Base-by-base conservation (phyloP, 2,329 filamentous ascomycete species). In the Exophiala aquamarina region DNA sequence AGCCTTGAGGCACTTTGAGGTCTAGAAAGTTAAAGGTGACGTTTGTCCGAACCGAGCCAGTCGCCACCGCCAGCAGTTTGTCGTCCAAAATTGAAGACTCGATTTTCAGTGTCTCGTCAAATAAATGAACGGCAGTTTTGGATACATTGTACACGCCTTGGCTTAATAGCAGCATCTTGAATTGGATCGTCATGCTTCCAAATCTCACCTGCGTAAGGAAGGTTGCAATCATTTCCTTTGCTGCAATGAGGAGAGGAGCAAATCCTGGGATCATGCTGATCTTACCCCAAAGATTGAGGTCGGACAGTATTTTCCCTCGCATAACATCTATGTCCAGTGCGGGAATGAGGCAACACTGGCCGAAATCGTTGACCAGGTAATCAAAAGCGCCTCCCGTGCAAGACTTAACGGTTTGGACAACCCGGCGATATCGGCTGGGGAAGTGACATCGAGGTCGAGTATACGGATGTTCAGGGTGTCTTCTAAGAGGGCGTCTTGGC, bases 111-210 rank as follows among this genome's bases (percentile, higher is more conserved):
- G 77, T 79, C 49, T 82, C 72, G 47, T 72, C 76, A 61, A 77
- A 83, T 1, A 71, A 67, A 59, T 82, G 77, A 19, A 82, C 59
- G 1, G 80, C 79, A 0, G 78, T 79, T 61, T 83, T 82, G 32
- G 73, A 75, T 4, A 78, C 77, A 56, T 78, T 79, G 66, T 83
- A 83, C 14, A 8, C 11, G 13, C 36, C 36, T 11, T 6, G 26
- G n/a, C n/a, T n/a, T n/a, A n/a, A n/a, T n/a, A n/a, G n/a, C n/a
- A n/a, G n/a, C n/a, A n/a, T n/a, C n/a, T n/a, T n/a, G n/a, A n/a
- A n/a, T n/a, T n/a, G n/a, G n/a, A n/a, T n/a, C n/a, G n/a, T n/a
- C n/a, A n/a, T n/a, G 10, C 41, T 15, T 10, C 34, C 18, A 47
- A 4, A 11, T 78, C 78, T 56, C 11, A 50, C 45, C 38, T 13